A percentile compares a stretch with the other conserved stretches of the same genome.
Evolutionary conservation across 2,329 filamentous ascomycete species (phyloP).

Genomic region (Fusarium fujikuroi): DNA sequence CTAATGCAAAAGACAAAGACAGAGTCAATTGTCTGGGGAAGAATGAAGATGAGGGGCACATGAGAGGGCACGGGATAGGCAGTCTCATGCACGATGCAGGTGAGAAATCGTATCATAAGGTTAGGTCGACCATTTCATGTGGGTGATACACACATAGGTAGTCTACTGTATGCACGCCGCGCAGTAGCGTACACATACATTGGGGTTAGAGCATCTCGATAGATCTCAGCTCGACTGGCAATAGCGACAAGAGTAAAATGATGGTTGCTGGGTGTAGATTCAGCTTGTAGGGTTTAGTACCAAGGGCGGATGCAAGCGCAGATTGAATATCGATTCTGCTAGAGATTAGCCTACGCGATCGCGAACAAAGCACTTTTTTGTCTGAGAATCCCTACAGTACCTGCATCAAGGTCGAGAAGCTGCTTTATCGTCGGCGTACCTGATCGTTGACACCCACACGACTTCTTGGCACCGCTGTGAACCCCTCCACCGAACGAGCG

Average conservation of each 20-base stretch:
- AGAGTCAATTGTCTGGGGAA: constrained; percentile 2
- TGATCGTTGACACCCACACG: constrained; percentile 24
- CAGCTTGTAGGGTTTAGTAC: constrained; percentile 2
- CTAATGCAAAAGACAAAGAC: constrained; percentile 8
- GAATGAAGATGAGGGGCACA: constrained; percentile 10
- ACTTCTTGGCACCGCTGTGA: constrained; percentile 2
- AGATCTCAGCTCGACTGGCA: constrained; percentile 24
- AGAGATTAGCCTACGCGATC: constrained; percentile 2
- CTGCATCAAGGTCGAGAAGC: constrained; percentile 2
- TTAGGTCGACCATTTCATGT: constrained; percentile 18
- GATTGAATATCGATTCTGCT: constrained; percentile 21
- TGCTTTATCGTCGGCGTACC: constrained; percentile 11
- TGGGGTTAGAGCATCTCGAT: constrained; percentile 22
- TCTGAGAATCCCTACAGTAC: constrained; percentile 8
- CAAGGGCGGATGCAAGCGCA: constrained; percentile 5
- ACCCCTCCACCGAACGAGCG: constrained; percentile 18
- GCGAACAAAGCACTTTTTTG: constrained; percentile 20
- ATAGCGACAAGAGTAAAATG: constrained; percentile 9
- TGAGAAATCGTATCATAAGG: constrained; percentile 27
- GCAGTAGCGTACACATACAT: constrained; percentile 15
- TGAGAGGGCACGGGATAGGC: constrained; percentile 16
- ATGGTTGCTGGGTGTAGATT: neutral
- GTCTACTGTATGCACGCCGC: constrained; percentile 7
- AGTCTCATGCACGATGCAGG: constrained; percentile 35
- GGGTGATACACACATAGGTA: constrained; percentile 23